Conservation (phyloP, 129 eudicot genomes). For the Flaveria linearis region DNA sequence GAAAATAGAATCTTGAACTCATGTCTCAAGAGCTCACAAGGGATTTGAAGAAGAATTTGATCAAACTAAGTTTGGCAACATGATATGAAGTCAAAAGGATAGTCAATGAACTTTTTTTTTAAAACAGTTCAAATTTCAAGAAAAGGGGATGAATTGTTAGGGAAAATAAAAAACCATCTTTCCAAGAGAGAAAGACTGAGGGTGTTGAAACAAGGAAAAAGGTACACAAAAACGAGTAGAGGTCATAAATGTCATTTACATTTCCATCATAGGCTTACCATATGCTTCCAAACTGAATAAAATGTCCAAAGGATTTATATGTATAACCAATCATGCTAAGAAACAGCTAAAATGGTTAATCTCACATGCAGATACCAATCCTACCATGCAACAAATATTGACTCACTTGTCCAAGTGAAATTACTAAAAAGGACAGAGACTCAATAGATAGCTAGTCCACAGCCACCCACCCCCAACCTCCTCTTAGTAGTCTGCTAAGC, state of each 20-base stretch:
- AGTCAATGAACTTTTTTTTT: conserved; percentile 9
- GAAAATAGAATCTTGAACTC: too few relatives aligned
- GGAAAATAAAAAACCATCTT: conserved; percentile 29
- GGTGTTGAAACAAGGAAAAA: not conserved
- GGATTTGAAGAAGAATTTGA: not conserved
- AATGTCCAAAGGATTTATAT: conserved; percentile 20
- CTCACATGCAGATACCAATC: conserved; percentile 33
- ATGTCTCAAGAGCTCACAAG: too few relatives aligned
- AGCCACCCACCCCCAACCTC: not conserved
- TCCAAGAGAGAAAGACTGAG: conserved; percentile 22
- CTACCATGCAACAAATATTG: conserved; percentile 26
- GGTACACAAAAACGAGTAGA: conserved; percentile 28
- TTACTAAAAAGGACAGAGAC: conserved; percentile 26
- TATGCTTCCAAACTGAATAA: conserved; percentile 33
- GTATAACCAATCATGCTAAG: conserved; percentile 35
- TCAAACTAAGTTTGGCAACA: conserved; percentile 17
- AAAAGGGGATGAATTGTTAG: not conserved
- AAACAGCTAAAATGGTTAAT: conserved; percentile 28
- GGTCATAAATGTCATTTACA: conserved; percentile 37
- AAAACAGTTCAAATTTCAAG: conserved; percentile 12
- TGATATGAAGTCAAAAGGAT: not conserved
- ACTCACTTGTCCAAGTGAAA: conserved; percentile 15
- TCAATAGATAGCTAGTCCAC: conserved; percentile 18
- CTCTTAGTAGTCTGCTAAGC: not conserved
- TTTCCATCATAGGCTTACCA: conserved; percentile 27